A percentile compares a stretch with the other conserved stretches of the same genome.
These are phyloP conservation scores for Datisca glomerata DNA, from an alignment of 306 rosid genomes.

Conservation along the genomic window DNA sequence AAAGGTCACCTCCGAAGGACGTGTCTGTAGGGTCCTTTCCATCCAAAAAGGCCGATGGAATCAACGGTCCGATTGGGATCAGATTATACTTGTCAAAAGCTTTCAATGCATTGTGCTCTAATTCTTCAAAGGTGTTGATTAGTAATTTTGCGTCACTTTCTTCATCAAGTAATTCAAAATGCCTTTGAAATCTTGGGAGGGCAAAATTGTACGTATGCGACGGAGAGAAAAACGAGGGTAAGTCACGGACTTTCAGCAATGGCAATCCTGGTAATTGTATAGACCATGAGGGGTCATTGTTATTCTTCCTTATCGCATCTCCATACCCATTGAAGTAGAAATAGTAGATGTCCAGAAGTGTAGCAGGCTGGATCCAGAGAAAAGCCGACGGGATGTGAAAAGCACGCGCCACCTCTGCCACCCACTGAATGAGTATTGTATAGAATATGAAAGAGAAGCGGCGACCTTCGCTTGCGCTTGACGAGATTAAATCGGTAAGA, in stretches of 20 bases:
- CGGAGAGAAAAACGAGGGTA: constrained; percentile 1
- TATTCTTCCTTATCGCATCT: not conserved
- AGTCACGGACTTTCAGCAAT: not conserved
- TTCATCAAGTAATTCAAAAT: constrained; percentile 11
- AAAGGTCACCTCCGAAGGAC: constrained; percentile 3
- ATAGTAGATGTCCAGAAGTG: constrained; percentile 6
- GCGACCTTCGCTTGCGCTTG: not conserved
- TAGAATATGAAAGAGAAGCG: constrained; percentile 16
- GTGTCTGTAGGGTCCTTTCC: constrained; percentile 4
- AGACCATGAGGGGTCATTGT: not conserved
- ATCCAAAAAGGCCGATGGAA: constrained; percentile 7
- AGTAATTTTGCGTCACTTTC: constrained; percentile 15
- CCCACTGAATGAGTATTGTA: constrained; percentile 17
- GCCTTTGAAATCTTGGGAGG: constrained; percentile 16
- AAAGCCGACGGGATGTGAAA: constrained; percentile 13
- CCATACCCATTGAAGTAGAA: constrained; percentile 8
- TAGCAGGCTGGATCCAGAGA: constrained; percentile 8
- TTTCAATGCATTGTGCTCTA: constrained; percentile 25
- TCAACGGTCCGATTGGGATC: constrained; percentile 11
- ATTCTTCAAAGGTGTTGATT: constrained; percentile 27
- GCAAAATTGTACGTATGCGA: constrained; percentile 3
- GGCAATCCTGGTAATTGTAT: constrained; percentile 7
- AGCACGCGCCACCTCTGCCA: constrained; percentile 8
- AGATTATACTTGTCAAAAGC: constrained; percentile 4
- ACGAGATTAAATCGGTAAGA: constrained; percentile 2